Base-by-base conservation (phyloP, 2,329 filamentous ascomycete species). In the Aspergillus sp. region DNA sequence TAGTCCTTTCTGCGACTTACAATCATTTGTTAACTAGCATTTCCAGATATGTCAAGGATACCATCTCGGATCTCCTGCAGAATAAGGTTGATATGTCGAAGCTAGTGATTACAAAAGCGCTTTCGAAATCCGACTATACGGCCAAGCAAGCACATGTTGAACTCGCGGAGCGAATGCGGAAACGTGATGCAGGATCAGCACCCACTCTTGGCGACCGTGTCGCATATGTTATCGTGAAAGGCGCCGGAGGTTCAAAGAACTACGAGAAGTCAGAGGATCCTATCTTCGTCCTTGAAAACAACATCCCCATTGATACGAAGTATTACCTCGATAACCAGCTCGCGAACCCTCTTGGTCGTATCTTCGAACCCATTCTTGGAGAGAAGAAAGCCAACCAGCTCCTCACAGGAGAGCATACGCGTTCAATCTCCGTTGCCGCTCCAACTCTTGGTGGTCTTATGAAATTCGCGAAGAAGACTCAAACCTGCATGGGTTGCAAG, bases 1-100 rank as follows among this genome's bases (percentile, higher is more conserved):
- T 9, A 5, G 5, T 39, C 10, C 19, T 35, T 23, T 42, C 35
- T 38, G 10, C 7, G 10, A 10, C 19, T 48, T 41, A 15, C 13
- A 38, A 38, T 27, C 47, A 43, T 41, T 17, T 12, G 25, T 20
- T 41, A 38, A 58, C 74, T 77, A 63, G 78, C 63, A 44, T 44
- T 47, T 45, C 30, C 60, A 95, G 90, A 55, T 97, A 95, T 61
- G 93, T 98, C 70, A 97, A 96, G 70, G 83, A 93, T 53, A 95
- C 86, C 41, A 98, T 98, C 63, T 87, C 93, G 7, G 90, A 96
- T 64, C 79, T 98, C 15, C 75, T 98, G 35, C 93, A 97, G 65
- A 98, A 98, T 75, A 96, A 95, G 69, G 78, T 98, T 59, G 93
- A 98, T 72, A 95, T 98, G 88, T 96, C 91, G 33, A 97, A 98